phyloP scores from a whole-genome alignment of 2,329 filamentous ascomycete species.

The Chalaropsis thielavioides region DNA sequence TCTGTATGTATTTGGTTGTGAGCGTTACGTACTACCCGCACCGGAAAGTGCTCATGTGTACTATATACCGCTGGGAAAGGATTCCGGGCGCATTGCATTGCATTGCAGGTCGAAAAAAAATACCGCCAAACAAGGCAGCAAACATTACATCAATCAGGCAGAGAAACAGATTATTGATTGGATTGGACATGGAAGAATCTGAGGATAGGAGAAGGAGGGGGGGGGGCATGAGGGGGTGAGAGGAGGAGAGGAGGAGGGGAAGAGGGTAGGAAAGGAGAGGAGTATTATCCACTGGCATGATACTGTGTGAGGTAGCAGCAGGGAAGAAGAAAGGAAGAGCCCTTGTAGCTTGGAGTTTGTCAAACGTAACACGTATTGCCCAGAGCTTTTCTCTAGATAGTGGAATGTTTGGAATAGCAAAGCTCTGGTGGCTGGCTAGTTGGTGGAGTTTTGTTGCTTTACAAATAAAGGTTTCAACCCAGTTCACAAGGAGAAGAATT shows the following conservation, averaged over 20 bases:
- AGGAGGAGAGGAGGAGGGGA: neutral
- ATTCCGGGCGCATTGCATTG: neutral
- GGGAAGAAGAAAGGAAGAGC: neutral
- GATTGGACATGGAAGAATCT: neutral
- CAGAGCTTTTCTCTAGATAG: neutral
- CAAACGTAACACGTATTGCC: neutral
- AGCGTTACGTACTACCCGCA: neutral
- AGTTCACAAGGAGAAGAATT: neutral
- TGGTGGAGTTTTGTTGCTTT: neutral
- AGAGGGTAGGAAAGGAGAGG: neutral
- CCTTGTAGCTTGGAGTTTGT: neutral
- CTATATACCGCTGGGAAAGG: neutral
- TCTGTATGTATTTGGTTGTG: neutral
- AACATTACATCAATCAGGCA: neutral
- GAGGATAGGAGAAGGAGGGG: neutral
- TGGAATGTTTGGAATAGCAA: neutral
- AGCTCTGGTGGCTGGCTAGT: neutral
- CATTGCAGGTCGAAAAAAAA: neutral
- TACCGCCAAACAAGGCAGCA: neutral
- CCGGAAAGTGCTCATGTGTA: neutral
- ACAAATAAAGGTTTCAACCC: neutral
- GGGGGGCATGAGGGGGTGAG: neutral
- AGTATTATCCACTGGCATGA: neutral
- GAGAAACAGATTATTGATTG: neutral
- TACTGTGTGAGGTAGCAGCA: neutral